Conservation (phyloP, 306 rosid genomes). For the Nissolia schottii region DNA sequence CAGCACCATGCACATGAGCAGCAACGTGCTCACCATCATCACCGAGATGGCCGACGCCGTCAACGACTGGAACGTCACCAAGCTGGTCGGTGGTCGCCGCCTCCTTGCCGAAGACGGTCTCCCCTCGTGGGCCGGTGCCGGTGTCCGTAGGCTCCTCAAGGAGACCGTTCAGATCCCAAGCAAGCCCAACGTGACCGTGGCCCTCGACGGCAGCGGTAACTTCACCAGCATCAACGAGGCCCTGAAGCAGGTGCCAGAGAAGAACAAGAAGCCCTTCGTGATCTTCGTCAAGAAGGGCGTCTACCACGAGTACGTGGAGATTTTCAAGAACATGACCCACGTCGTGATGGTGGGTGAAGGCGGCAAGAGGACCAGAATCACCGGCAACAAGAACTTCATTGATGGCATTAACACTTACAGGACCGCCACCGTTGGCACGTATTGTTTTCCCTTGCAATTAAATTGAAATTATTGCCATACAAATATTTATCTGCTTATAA, state of each 20-base stretch:
- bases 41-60: conserved; percentile 28
- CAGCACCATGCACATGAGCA: conserved; percentile 42
- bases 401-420: conserved; percentile 47
- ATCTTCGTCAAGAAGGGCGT: conserved; percentile 59
- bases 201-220: conserved; percentile 58
- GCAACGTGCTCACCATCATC: conserved; percentile 61
- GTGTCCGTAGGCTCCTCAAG: conserved; percentile 15
- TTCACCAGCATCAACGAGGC: conserved; percentile 47
- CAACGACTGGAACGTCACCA: background rate
- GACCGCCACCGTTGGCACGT: conserved; percentile 56
- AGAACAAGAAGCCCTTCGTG: conserved; percentile 25
- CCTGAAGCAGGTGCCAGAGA: conserved; percentile 28
- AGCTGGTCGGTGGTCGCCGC: background rate
- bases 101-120: background rate
- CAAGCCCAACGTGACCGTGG: conserved; percentile 46
- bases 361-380: conserved; percentile 42
- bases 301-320: conserved; percentile 40
- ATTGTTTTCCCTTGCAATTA: too few species aligned
- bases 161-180: background rate
- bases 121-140: conserved; percentile 18
- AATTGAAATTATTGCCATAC: too few species aligned
- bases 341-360: conserved; percentile 61
- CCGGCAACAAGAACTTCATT: conserved; percentile 41
- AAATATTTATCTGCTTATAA: too few species aligned
- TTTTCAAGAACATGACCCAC: conserved; percentile 27